Evolutionary conservation across 23 red algal genomes (phyloP), one percentile per base, ranked within the genome.

Genomic region (Gracilaria caudata): DNA sequence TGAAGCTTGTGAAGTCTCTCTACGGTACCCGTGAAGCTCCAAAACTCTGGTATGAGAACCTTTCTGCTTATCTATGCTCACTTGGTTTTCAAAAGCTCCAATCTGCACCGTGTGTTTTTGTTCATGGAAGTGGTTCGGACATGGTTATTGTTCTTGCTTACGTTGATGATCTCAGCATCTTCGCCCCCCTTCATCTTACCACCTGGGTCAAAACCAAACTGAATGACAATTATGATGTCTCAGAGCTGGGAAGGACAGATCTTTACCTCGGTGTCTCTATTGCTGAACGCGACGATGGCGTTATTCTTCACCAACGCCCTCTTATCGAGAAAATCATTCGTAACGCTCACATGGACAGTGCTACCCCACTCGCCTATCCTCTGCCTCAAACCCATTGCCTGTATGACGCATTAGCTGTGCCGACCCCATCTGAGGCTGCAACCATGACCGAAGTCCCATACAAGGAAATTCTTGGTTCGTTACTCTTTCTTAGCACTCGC

Each of bases 131-230:
- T 56, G 64, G 28, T 12, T 28, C n/a, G 0, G 7, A 23, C 0
- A 56, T 6, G 0, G 82, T 74, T 0, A 74, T 86, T 35, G 44
- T 86, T 51, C 30, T 73, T 9, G 82, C 66, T 7, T 72, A 73
- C 59, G 61, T 86, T 38, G 43, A 73, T 86, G 61, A 74, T 4
- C 0, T 86, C 45, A 74, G 37, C 35, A 73, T 86, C 33, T 86
- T 73, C 41, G 68, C 44, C 34, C 40, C 26, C 35, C 19, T 20
- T 20, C 1, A 86, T 40, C 44, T 56, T 1, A 79, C 65, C 0
- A 0, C 26, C 4, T 72, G 65, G 63, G 68, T 73, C 13, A 86
- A 86, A 49, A 25, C 7, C 3, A 9, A 60, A 30, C 28, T 89
- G 21, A 51, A 21, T 8, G 19, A 55, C 57, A 20, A 86, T 5